Evolutionary conservation across 352 stramenopile genomes (phyloP), one percentile per base, ranked within the genome.

Genomic region (Thraustochytrium striatum): DNA sequence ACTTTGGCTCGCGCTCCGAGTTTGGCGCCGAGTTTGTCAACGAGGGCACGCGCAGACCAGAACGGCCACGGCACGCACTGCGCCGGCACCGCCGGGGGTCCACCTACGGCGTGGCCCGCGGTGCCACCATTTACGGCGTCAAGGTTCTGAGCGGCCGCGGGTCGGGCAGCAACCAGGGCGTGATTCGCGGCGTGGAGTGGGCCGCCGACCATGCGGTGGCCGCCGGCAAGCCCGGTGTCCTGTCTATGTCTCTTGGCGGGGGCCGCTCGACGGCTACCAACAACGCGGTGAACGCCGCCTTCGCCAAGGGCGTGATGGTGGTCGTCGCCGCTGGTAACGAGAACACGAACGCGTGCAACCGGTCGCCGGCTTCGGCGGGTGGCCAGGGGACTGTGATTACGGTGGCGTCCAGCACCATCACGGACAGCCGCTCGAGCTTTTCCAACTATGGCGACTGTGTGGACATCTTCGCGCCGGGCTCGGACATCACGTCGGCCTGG

Each of bases 171-270:
- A 19, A 13, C 33, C 13, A 52, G 9, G 21, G 13, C 36, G 61
- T 78, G 13, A 16, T 78, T 9, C 8, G 33, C 25, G 68, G 11
- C 13, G 13, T 78, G 32, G 68, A 78, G 21, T 78, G 9, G 8
- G 33, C 43, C 25, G 33, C 5, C 19, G 8, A 58, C 28, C 21
- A 13, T 7, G 28, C 21, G 30, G 21, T 5, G 39, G 8, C 25
- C 9, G 3, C 5, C n/a, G n/a, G n/a, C n/a, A n/a, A n/a, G n/a
- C n/a, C n/a, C 7, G 61, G 2, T 13, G 61, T 2, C 9, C 61
- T 36, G 3, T 57, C 61, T 5, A 73, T 84, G 72, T 82, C 57
- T 30, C 32, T 85, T 7, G 82, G 82, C 38, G 81, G 80, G 5
- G 28, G 43, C 25, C n/a, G 7, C 8, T 41, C 2, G 72, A 32